Percentiles rank a stretch among this genome's conserved stretches.
Conservation (phyloP, 352 stramenopile genomes). For the Globisporangium canariense region DNA sequence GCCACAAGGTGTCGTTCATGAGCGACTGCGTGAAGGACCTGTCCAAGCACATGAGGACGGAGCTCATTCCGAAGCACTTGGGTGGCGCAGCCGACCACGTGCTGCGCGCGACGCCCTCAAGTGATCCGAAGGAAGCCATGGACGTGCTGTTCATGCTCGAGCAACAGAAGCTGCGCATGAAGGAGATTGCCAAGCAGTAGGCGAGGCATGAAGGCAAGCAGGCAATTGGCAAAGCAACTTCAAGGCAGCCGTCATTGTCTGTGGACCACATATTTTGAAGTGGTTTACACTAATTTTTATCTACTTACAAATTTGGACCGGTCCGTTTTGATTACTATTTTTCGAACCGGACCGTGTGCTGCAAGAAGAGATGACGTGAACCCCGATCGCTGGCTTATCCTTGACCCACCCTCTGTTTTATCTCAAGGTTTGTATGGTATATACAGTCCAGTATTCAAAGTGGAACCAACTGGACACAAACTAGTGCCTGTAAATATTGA, state of each 20-base stretch:
- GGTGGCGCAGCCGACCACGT: slow-evolving; percentile 39
- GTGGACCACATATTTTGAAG: neutral
- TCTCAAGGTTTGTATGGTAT: neutral
- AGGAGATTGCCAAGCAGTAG: slow-evolving; percentile 16
- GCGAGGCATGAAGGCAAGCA: neutral
- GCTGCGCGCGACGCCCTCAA: slow-evolving; percentile 22
- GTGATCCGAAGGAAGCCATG: slow-evolving; percentile 27
- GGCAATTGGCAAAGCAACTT: neutral
- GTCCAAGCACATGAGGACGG: slow-evolving; percentile 53
- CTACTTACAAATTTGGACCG: neutral
- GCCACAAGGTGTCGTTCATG: slow-evolving; percentile 62
- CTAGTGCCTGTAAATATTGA: neutral
- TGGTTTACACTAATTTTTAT: neutral
- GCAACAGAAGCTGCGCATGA: slow-evolving; percentile 48
- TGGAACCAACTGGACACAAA: neutral
- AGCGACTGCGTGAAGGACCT: slow-evolving; percentile 47
- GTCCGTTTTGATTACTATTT: neutral
- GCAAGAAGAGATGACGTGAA: neutral
- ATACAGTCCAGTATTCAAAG: neutral
- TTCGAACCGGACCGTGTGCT: neutral
- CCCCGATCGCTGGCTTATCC: neutral
- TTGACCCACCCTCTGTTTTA: neutral
- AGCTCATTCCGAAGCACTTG: slow-evolving; percentile 54
- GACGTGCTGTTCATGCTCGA: slow-evolving; percentile 59
- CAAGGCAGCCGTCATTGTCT: neutral